Evolutionary conservation across 2,329 filamentous ascomycete genomes (phyloP).

Genomic region (Daldinia eschscholtzii): DNA sequence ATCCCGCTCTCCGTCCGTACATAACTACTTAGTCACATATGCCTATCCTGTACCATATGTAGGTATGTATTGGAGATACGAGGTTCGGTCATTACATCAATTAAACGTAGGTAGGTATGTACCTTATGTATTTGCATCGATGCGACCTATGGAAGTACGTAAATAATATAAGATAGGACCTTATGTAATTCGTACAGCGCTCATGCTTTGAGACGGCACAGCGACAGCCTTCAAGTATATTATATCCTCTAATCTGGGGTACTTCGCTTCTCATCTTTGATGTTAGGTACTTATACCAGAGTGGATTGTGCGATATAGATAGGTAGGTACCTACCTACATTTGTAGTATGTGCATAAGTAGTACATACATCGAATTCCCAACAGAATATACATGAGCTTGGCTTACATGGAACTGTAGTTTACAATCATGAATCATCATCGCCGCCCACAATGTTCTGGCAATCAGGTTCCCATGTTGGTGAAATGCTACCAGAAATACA

Average conservation of each 20-base stretch:
- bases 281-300: not conserved
- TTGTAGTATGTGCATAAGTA: not conserved
- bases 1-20: slow-evolving; percentile 6
- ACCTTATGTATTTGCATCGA: not conserved
- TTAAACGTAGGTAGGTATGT: not conserved
- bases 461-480: not conserved
- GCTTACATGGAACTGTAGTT: not conserved
- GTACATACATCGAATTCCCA: slow-evolving; percentile 10
- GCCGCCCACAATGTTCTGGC: not conserved
- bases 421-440: slow-evolving; percentile 34
- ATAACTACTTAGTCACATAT: not conserved
- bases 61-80: not conserved
- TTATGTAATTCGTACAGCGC: not conserved
- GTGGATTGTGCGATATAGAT: slow-evolving; percentile 5
- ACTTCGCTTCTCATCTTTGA: not conserved
- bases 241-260: not conserved
- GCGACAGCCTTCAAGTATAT: too few species aligned
- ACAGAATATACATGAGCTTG: slow-evolving; percentile 9
- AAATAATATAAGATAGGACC: not conserved
- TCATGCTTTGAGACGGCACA: not conserved
- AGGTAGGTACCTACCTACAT: too few species aligned
- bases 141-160: not conserved
- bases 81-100: not conserved
- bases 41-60: not conserved
- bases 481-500: not conserved